Base-by-base conservation (phyloP, 495 filamentous ascomycete species). In the Neurospora sp. region DNA sequence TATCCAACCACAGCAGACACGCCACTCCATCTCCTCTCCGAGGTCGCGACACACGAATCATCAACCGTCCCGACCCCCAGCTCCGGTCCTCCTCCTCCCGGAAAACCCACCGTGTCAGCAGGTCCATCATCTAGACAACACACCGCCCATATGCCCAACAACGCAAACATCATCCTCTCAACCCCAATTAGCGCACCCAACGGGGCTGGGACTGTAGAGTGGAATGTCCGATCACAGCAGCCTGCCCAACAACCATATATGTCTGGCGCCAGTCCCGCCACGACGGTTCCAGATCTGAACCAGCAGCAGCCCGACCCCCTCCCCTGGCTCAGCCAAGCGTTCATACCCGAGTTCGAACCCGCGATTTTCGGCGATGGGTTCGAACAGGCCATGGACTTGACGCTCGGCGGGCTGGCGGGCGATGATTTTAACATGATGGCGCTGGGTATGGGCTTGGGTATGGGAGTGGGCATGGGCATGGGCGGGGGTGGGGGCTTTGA, bases 21-120 rank as follows among this genome's bases (percentile, higher is more conserved):
- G 0, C 88, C 88, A 0, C 83, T 92, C 16, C 89, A 92, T 71
- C 78, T 93, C 9, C 85, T 93, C 18, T 92, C 90, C 72, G 91
- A 92, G 77, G 86, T 92, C 42, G 91, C 91, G 38, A 90, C 88
- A 73, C 87, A 86, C 16, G 85, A 91, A 49, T 82, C 82, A n/a
- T 79, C 14, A 44, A 74, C 70, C 49, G n/a, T 39, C 41, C 23
- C 70, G n/a, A 69, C 60, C n/a, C 10, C 72, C 12, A 76, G 70
- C 60, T 3, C 70, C 18, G 74, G 71, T 66, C 60, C 72, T 4
- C 54, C 76, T 72, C 38, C 60, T 72, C 49, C 49, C 49, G 49
- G 49, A 27, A 60, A 60, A 60, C 20, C 11, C 20, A 27, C 49
- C 20, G 49, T 60, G 5, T 14, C 49, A 60, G 5, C 23, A 60